Percentiles rank a stretch among this genome's conserved stretches.
These are phyloP conservation scores for Pseudodiploospora longispora DNA, from an alignment of 2,329 filamentous ascomycete species.

Conservation along the genomic window DNA sequence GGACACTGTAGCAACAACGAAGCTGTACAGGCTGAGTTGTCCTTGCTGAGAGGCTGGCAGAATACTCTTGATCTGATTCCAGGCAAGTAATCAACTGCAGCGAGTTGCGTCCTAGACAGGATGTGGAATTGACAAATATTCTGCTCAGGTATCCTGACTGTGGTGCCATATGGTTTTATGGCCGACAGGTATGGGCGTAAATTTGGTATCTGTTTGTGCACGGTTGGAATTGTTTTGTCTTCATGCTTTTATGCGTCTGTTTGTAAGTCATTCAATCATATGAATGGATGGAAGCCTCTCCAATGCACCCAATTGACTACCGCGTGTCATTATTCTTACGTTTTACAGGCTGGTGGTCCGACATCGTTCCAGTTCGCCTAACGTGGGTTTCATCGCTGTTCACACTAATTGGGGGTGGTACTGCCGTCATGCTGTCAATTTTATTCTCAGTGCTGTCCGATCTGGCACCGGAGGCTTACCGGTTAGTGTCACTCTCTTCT, in stretches of 20 bases:
- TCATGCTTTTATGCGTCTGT: background rate
- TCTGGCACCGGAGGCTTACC: background rate
- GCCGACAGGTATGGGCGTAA: slow-evolving; percentile 1
- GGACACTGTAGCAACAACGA: background rate
- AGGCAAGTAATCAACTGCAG: no score
- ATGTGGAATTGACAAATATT: background rate
- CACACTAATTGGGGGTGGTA: slow-evolving; percentile 2
- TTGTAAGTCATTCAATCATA: no score
- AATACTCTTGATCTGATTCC: slow-evolving; percentile 2
- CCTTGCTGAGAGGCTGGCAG: background rate
- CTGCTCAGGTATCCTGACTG: no score
- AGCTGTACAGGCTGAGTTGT: background rate
- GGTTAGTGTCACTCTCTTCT: background rate
- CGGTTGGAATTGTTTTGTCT: background rate
- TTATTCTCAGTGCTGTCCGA: background rate
- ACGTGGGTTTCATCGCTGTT: background rate
- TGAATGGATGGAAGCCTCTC: no score
- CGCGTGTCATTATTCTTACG: no score
- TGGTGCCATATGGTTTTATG: slow-evolving; percentile 3
- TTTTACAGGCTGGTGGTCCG: slow-evolving; percentile 3
- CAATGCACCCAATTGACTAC: no score
- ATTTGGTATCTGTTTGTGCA: background rate
- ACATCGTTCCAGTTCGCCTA: background rate
- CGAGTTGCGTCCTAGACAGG: no score
- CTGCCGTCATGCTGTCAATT: background rate